A percentile compares a stretch with the other conserved stretches of the same genome.
phyloP scores from a whole-genome alignment of 345 rosid species.

The Aquilaria yunnanensis region DNA sequence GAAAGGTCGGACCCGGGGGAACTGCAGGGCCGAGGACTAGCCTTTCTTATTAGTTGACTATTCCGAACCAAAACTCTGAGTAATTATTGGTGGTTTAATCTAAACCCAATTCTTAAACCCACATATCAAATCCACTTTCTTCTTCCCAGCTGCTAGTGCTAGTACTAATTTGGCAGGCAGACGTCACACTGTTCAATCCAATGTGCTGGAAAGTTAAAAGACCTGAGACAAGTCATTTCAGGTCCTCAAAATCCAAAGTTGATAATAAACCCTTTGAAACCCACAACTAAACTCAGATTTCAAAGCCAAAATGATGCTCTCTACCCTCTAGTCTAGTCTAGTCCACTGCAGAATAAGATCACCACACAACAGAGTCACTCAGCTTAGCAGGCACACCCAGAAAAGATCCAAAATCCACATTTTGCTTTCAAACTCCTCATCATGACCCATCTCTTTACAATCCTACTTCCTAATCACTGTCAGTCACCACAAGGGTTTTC shows the following conservation, averaged over 20 bases:
- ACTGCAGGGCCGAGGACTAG: too few species aligned
- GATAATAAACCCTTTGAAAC: slow-evolving; percentile 12
- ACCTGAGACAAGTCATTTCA: slow-evolving; percentile 21
- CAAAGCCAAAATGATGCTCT: slow-evolving; percentile 13
- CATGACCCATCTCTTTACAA: slow-evolving; percentile 35
- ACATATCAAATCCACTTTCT: too few species aligned
- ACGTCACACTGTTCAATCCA: too few species aligned
- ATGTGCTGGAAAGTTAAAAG: too few species aligned
- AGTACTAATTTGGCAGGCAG: too few species aligned
- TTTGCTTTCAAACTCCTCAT: slow-evolving; percentile 27
- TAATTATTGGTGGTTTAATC: too few species aligned
- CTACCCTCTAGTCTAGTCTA: too few species aligned
- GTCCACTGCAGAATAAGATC: slow-evolving; percentile 5
- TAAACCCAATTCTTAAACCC: too few species aligned
- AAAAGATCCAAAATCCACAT: slow-evolving; percentile 11
- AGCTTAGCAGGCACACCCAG: background rate
- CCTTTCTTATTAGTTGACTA: too few species aligned
- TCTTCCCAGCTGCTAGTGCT: too few species aligned
- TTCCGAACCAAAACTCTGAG: too few species aligned
- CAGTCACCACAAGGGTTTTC: slow-evolving; percentile 3
- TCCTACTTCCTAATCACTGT: slow-evolving; percentile 18
- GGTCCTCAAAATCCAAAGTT: slow-evolving; percentile 11
- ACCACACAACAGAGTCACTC: background rate
- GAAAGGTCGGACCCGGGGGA: too few species aligned
- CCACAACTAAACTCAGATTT: slow-evolving; percentile 2